Base-by-base conservation (phyloP, 2,329 filamentous ascomycete genomes). In the Aspergillus pseudoviridinutans region DNA sequence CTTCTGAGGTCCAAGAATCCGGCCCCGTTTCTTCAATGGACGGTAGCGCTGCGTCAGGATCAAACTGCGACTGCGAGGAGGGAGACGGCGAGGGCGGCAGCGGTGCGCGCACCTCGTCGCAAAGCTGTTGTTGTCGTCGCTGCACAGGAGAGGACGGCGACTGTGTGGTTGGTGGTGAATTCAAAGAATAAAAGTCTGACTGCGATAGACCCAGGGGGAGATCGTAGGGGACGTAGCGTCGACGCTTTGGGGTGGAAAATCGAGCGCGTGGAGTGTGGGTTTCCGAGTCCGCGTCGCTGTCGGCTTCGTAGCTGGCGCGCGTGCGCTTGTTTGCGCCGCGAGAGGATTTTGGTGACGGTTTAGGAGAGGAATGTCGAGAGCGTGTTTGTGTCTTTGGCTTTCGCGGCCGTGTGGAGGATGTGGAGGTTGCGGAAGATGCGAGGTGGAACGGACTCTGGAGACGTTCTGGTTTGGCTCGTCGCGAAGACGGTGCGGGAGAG, bases 241-340 rank as follows among this genome's bases (percentile, higher is more conserved):
- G 72, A 59, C 78, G 74, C 63, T 80, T 80, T 4, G 78, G 78
- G 10, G 78, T 80, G 3, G 74, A 73, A 56, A 73, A 71, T 41
- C 64, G 67, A 49, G 68, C 60, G 42, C 61, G 61, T 35, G 44
- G 61, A 49, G 29, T 24, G 12, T 47, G 32, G 41, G 56, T 54
- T 50, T 58, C 55, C 12, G 29, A 27, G 54, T 66, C 58, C 17
- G 64, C 50, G 24, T 66, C 54, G 50, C 46, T 55, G 28, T 58
- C 47, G 22, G 68, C 68, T 54, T 70, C 71, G 51, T 66, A 69
- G 17, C 59, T 56, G 50, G 70, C 67, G 56, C 76, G 73, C 27
- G 69, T 64, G 53, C 77, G 70, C 62, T 79, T 78, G 58, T 74
- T 75, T n/a, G 66, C 66, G 57, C 73, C 69, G 51, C 72, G 69